Conservation (phyloP, 2,329 filamentous ascomycete genomes). For the Neoascochyta sp. region DNA sequence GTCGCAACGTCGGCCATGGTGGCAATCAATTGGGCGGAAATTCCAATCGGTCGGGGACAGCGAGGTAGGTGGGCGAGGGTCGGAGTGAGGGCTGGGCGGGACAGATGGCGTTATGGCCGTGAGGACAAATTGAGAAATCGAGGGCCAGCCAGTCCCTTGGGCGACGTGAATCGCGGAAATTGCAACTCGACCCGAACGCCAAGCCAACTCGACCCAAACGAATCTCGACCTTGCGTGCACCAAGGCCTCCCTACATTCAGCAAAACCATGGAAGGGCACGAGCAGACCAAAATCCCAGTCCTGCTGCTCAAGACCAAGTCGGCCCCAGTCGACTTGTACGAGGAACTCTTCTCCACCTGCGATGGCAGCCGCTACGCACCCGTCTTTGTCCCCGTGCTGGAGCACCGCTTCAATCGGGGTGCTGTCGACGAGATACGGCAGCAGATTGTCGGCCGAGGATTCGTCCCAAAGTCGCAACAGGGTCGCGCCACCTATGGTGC, state of each 20-base stretch:
- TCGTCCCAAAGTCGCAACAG: constrained; percentile 23
- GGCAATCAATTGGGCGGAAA: constrained; percentile 19
- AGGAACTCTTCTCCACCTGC: constrained; percentile 59
- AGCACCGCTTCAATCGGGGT: constrained; percentile 63
- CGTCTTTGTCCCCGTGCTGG: constrained; percentile 71
- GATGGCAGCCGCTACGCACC: constrained; percentile 55
- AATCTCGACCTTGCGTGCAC: not conserved
- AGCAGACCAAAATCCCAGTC: constrained; percentile 48
- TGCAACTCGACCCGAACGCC: constrained; percentile 21
- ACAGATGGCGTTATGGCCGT: constrained; percentile 8
- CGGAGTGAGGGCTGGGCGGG: constrained; percentile 8
- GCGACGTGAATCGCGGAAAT: constrained; percentile 12
- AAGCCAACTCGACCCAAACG: constrained; percentile 1
- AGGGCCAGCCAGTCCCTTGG: constrained; percentile 13
- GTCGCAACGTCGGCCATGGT: constrained; percentile 40
- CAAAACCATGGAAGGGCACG: constrained; percentile 22
- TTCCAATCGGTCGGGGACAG: constrained; percentile 13
- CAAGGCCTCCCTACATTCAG: constrained; percentile 4
- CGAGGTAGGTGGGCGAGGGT: no score
- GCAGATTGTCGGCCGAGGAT: constrained; percentile 48
- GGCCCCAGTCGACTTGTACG: constrained; percentile 66
- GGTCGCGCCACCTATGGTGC: constrained; percentile 58
- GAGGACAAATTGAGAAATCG: constrained; percentile 20
- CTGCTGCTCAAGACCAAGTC: constrained; percentile 77
- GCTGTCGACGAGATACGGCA: constrained; percentile 54